phyloP scores from a whole-genome alignment of 1,284 basidiomycete species.

The Cutaneotrichosporon sp. region DNA sequence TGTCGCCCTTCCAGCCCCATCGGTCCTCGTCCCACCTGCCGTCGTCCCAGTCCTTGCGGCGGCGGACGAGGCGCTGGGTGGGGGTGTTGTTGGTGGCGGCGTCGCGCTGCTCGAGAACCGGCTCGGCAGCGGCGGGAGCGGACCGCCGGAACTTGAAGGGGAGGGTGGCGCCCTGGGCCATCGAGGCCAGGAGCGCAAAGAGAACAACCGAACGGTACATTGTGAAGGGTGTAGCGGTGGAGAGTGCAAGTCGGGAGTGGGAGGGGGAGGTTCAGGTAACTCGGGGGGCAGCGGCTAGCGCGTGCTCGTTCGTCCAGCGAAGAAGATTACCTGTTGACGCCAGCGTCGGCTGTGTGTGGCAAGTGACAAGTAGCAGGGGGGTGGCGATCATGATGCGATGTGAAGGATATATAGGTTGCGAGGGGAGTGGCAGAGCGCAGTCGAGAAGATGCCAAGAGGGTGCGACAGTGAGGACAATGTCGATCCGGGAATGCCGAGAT shows the following conservation, averaged over 20 bases:
- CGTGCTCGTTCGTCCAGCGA: constrained; percentile 23
- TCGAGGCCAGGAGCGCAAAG: constrained; percentile 12
- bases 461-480: not conserved
- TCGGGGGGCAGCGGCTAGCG: constrained; percentile 19
- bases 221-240: not conserved
- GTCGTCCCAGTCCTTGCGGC: constrained; percentile 5
- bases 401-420: not conserved
- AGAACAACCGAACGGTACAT: constrained; percentile 12
- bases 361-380: not conserved
- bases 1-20: not conserved
- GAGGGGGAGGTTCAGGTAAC: not conserved
- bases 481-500: not conserved
- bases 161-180: constrained; percentile 9
- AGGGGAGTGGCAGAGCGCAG: not conserved
- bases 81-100: not conserved
- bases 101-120: constrained; percentile 9
- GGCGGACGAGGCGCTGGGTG: constrained; percentile 15
- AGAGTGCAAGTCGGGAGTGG: not conserved
- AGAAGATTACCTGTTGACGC: constrained; percentile 11
- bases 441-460: no score
- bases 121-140: constrained; percentile 3
- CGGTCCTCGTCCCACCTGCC: not conserved
- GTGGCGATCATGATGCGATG: not conserved
- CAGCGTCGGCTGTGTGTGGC: constrained; percentile 5
- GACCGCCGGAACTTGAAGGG: constrained; percentile 1